Conservation (phyloP, 805 yeast species). For the Saccharomycopsis sp. region DNA sequence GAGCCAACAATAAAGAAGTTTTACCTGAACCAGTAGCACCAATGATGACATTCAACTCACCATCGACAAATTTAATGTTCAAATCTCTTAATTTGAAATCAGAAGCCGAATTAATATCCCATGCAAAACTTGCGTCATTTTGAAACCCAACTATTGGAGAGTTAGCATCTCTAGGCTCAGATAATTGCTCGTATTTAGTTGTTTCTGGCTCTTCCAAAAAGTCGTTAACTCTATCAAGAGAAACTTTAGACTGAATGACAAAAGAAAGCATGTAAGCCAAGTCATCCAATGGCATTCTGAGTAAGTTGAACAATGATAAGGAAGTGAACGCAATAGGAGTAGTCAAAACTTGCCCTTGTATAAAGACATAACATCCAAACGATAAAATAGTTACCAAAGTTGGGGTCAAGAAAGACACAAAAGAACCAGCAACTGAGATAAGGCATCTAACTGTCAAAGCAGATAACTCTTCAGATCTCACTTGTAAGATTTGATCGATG, state of each 20-base stretch:
- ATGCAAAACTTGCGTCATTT: slow-evolving; percentile 63
- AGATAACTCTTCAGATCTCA: slow-evolving; percentile 69
- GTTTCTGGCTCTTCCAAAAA: slow-evolving; percentile 82
- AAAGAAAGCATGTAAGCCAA: slow-evolving; percentile 83
- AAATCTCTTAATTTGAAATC: slow-evolving; percentile 77
- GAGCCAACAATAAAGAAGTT: slow-evolving; percentile 81
- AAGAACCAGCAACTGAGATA: slow-evolving; percentile 60
- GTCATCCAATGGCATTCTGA: slow-evolving; percentile 85
- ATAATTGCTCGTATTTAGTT: slow-evolving; percentile 76
- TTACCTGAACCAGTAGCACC: slow-evolving; percentile 97
- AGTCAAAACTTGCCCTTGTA: slow-evolving; percentile 66
- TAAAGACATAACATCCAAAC: slow-evolving; percentile 71
- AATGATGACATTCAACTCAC: slow-evolving; percentile 75
- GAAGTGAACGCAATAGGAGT: slow-evolving; percentile 95
- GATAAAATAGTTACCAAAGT: slow-evolving; percentile 73
- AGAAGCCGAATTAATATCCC: slow-evolving; percentile 50
- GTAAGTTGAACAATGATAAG: slow-evolving; percentile 69
- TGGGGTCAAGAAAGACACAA: slow-evolving; percentile 80
- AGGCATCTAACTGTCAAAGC: slow-evolving; percentile 51
- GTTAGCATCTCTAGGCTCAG: slow-evolving; percentile 42
- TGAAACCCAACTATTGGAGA: slow-evolving; percentile 74
- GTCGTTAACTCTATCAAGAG: slow-evolving; percentile 78
- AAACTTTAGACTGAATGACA: slow-evolving; percentile 85
- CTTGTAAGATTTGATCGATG: slow-evolving; percentile 56
- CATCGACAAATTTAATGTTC: slow-evolving; percentile 59